A percentile compares a stretch with the other conserved stretches of the same genome.
phyloP scores from a whole-genome alignment of 805 yeast species.

The Suhomyces faveliae region DNA sequence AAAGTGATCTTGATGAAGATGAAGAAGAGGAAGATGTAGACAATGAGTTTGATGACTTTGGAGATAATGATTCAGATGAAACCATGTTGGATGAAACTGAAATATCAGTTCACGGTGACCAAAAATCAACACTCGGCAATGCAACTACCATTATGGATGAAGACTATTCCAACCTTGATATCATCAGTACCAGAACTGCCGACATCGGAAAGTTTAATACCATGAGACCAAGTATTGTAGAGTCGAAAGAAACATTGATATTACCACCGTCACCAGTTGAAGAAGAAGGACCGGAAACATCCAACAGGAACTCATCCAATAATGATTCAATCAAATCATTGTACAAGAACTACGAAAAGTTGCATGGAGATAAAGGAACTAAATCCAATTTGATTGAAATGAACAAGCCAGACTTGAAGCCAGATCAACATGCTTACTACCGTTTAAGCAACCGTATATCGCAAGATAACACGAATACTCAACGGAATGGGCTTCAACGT shows the following conservation, averaged over 20 bases:
- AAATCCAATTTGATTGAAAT: conserved; percentile 10
- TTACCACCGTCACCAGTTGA: conserved; percentile 2
- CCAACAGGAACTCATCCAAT: background rate
- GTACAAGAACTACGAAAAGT: conserved; percentile 25
- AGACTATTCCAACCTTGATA: conserved; percentile 26
- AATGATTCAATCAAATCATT: conserved; percentile 20
- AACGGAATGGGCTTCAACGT: background rate
- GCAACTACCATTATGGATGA: conserved; percentile 12
- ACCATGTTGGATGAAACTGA: conserved; percentile 20
- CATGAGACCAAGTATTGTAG: conserved; percentile 24
- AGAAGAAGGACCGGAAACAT: conserved; percentile 5
- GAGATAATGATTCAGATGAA: conserved; percentile 17
- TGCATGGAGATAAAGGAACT: conserved; percentile 9
- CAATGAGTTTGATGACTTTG: conserved; percentile 14
- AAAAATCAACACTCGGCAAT: conserved; percentile 10
- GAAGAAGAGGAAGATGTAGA: conserved; percentile 21
- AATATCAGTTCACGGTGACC: conserved; percentile 8
- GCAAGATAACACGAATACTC: background rate
- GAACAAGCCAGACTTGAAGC: conserved; percentile 13
- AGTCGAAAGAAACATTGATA: conserved; percentile 29
- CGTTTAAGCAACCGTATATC: background rate
- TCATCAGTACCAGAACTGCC: conserved; percentile 29
- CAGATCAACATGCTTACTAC: conserved; percentile 3
- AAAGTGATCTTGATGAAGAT: conserved; percentile 18
- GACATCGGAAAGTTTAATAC: conserved; percentile 27